Percentiles rank a stretch among this genome's conserved stretches.
These are phyloP conservation scores for Cucumis cinereus DNA, from an alignment of 306 rosid species.

Conservation along the genomic window DNA sequence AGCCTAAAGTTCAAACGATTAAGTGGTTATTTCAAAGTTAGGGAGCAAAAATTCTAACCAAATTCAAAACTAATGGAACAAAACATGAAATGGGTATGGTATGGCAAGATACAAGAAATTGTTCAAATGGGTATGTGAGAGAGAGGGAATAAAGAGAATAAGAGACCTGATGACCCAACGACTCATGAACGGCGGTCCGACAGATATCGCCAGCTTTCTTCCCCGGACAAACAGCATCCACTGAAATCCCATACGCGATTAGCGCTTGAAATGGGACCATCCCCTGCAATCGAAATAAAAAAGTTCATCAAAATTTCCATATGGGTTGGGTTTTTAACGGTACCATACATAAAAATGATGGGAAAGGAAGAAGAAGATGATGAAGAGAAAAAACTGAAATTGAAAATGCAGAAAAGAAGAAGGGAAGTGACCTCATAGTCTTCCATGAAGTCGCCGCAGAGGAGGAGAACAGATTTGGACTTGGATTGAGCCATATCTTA, in stretches of 20 bases:
- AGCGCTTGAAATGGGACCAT: constrained; percentile 87
- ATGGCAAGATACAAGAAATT: background rate
- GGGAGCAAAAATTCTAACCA: background rate
- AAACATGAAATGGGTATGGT: background rate
- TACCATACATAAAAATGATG: background rate
- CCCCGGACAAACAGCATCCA: constrained; percentile 78
- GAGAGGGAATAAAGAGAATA: background rate
- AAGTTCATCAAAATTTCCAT: background rate
- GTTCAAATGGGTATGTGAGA: background rate
- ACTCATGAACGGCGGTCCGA: constrained; percentile 51
- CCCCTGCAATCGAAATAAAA: constrained; percentile 26
- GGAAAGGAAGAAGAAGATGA: background rate
- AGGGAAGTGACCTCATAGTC: constrained; percentile 43
- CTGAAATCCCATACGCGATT: constrained; percentile 60
- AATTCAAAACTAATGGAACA: background rate
- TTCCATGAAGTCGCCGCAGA: constrained; percentile 90
- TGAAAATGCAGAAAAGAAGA: background rate
- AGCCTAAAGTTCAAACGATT: background rate
- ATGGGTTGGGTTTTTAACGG: background rate
- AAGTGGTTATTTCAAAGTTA: no score
- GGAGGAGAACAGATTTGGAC: constrained; percentile 38
- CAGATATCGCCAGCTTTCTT: constrained; percentile 65
- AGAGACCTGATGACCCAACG: constrained; percentile 44
- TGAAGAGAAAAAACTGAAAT: background rate
- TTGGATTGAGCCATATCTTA: constrained; percentile 14